Conservation (phyloP, 495 filamentous ascomycete species). For the Chaetomium fimeti region DNA sequence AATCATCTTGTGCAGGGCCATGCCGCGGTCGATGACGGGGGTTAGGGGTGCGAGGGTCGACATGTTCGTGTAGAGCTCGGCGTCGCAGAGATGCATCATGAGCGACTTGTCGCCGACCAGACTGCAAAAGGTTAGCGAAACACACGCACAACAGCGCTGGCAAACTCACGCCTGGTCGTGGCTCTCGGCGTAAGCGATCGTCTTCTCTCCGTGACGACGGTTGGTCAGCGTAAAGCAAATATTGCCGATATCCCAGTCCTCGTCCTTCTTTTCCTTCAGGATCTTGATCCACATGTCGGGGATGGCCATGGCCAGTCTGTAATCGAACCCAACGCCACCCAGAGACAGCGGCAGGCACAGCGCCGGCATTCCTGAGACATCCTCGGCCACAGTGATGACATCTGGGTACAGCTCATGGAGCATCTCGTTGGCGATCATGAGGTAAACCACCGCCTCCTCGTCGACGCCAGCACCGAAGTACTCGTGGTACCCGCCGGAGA, state of each 20-base stretch:
- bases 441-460: conserved; percentile 90
- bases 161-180: conserved; percentile 93
- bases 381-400: conserved; percentile 87
- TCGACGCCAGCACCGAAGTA: conserved; percentile 94
- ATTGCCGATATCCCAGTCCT: conserved; percentile 87
- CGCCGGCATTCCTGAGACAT: conserved; percentile 97
- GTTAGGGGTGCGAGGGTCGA: conserved; percentile 79
- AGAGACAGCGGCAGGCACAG: conserved; percentile 81
- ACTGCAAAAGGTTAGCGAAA: conserved; percentile 51
- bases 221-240: conserved; percentile 87
- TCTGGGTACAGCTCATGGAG: conserved; percentile 84
- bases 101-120: conserved; percentile 95
- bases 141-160: neutral
- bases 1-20: conserved; percentile 95
- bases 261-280: conserved; percentile 87
- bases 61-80: conserved; percentile 97
- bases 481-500: conserved; percentile 97
- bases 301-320: conserved; percentile 95
- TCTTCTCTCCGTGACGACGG: conserved; percentile 93
- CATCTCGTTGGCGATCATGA: conserved; percentile 97
- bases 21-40: conserved; percentile 84
- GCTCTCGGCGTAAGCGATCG: conserved; percentile 94
- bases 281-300: conserved; percentile 99
- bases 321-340: conserved; percentile 94
- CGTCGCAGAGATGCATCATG: conserved; percentile 98